Evolutionary conservation across 345 rosid species (phyloP).

Genomic region (Citropsis articulata): DNA sequence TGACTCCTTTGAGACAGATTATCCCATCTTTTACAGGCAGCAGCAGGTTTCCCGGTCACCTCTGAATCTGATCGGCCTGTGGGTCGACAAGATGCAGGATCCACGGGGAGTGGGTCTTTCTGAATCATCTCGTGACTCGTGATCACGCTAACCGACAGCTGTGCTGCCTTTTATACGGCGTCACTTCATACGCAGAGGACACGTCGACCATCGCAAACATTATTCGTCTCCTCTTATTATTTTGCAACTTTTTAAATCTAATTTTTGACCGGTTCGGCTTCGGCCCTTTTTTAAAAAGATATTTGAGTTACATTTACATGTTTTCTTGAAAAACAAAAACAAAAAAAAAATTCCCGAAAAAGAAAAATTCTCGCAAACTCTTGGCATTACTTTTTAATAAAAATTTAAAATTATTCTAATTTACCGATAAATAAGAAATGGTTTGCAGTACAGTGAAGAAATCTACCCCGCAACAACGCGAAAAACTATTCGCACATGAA

Average conservation of each 20-base stretch:
- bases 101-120: constrained; percentile 11
- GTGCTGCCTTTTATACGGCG: constrained; percentile 18
- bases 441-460: too few relatives aligned
- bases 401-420: too few relatives aligned
- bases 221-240: not conserved
- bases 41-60: constrained; percentile 19
- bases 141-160: constrained; percentile 38
- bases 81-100: constrained; percentile 28
- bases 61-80: not conserved
- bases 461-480: too few relatives aligned
- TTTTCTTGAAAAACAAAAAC: too few relatives aligned
- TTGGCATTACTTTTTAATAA: too few relatives aligned
- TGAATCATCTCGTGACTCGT: constrained; percentile 26
- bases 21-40: not conserved
- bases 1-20: not conserved
- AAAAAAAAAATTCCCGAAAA: too few relatives aligned
- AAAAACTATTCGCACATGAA: too few relatives aligned
- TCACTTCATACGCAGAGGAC: not conserved
- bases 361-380: too few relatives aligned
- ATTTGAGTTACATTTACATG: too few relatives aligned
- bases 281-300: not conserved
- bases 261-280: constrained; percentile 11
- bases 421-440: too few relatives aligned
- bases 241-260: not conserved
- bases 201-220: not conserved